Percentiles rank a stretch among this genome's conserved stretches.
These are phyloP conservation scores for Bolboschoenus planiculmis DNA, from an alignment of 176 grass and related monocot genomes.

Conservation along the genomic window DNA sequence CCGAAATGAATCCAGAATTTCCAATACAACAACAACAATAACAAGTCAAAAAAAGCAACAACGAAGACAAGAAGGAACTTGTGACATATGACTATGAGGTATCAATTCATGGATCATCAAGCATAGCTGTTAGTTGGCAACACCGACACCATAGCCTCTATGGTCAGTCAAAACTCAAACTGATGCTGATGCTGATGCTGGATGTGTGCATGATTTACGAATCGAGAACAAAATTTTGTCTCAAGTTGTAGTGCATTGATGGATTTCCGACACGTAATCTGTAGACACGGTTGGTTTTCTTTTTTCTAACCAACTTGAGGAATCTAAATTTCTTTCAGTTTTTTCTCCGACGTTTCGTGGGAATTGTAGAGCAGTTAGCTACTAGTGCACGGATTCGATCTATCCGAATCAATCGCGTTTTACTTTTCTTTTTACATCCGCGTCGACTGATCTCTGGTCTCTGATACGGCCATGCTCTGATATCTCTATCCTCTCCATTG, in stretches of 20 bases:
- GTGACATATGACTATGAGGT: too few species aligned
- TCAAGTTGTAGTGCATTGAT: too few species aligned
- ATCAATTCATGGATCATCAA: too few species aligned
- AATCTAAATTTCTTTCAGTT: background rate
- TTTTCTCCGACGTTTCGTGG: background rate
- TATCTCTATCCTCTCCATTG: background rate
- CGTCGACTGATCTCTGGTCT: background rate
- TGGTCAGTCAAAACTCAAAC: background rate
- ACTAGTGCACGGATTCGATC: background rate
- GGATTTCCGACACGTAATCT: background rate
- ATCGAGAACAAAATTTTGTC: too few species aligned
- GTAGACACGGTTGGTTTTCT: background rate
- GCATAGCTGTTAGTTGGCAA: too few species aligned
- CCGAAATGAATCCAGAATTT: too few species aligned
- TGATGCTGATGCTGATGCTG: too few species aligned
- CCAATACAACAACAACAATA: too few species aligned
- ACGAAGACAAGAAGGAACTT: too few species aligned
- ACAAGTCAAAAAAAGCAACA: too few species aligned
- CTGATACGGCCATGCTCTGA: background rate
- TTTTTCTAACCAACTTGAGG: background rate
- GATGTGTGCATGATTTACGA: background rate
- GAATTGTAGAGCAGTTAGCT: background rate
- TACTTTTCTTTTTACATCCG: conserved; percentile 1
- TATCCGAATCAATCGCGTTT: background rate
- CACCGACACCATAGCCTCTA: too few species aligned